These are phyloP conservation scores for Schrenkiella parvula DNA, from an alignment of 345 rosid species.

Conservation along the genomic window DNA sequence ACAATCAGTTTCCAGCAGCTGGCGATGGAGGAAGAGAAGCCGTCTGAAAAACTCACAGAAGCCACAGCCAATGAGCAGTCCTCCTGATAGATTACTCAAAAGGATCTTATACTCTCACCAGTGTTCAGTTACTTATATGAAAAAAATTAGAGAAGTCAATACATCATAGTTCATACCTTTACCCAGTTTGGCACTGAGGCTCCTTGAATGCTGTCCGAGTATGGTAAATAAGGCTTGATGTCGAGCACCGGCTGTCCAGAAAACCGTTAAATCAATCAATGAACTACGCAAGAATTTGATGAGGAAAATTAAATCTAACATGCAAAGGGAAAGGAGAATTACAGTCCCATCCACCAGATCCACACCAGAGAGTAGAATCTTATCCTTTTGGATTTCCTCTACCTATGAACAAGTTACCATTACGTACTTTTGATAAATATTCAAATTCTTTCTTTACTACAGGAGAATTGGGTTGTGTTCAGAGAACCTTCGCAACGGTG, in stretches of 20 bases:
- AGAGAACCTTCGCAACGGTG: constrained; percentile 79
- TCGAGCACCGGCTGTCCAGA: constrained; percentile 78
- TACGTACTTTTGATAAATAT: background rate
- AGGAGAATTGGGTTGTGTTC: background rate
- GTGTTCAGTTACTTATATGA: background rate
- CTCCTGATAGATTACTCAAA: constrained; percentile 35
- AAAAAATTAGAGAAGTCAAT: background rate
- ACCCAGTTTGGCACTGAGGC: constrained; percentile 84
- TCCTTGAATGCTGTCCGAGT: constrained; percentile 70
- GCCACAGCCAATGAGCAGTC: constrained; percentile 62
- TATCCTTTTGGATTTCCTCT: constrained; percentile 68
- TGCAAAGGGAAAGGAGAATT: constrained; percentile 31
- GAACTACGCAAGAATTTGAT: background rate
- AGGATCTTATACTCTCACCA: constrained; percentile 1
- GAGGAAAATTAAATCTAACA: background rate
- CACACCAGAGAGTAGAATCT: constrained; percentile 77
- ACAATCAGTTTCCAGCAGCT: constrained; percentile 67
- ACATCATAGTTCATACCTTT: constrained; percentile 40
- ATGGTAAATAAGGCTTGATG: constrained; percentile 85
- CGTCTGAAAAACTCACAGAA: constrained; percentile 62
- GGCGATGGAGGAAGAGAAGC: constrained; percentile 53
- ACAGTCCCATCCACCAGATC: constrained; percentile 98
- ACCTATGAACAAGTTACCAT: constrained; percentile 39
- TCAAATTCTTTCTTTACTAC: background rate
- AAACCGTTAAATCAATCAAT: constrained; percentile 12